Conservation (phyloP, 1,139 yeast species). For the Pichia sp. region DNA sequence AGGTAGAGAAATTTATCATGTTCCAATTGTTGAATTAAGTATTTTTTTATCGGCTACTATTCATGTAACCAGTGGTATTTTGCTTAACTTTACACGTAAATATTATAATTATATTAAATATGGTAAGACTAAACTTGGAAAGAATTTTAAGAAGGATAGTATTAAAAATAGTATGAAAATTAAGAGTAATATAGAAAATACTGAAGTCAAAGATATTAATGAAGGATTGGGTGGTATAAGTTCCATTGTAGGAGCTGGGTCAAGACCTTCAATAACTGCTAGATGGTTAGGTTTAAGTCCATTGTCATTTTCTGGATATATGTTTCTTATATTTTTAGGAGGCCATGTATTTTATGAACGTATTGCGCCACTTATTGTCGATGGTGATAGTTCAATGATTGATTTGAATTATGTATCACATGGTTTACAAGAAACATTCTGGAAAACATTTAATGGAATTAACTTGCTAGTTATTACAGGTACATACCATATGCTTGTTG, state of each 20-base stretch:
- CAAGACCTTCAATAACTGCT: conserved; percentile 41
- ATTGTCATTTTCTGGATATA: conserved; percentile 53
- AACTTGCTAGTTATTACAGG: conserved; percentile 24
- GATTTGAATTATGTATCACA: conserved; percentile 49
- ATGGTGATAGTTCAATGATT: conserved; percentile 61
- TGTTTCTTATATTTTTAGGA: conserved; percentile 39
- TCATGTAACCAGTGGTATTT: conserved; percentile 53
- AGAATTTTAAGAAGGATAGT: neutral
- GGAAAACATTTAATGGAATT: conserved; percentile 7
- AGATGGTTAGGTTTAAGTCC: conserved; percentile 39
- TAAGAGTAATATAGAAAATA: conserved; percentile 17
- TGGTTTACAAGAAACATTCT: conserved; percentile 21
- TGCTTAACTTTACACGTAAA: conserved; percentile 37
- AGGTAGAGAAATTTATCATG: conserved; percentile 57
- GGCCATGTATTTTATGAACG: conserved; percentile 48
- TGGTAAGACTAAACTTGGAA: conserved; percentile 16
- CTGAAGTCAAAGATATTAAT: conserved; percentile 36
- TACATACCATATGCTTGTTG: conserved; percentile 37
- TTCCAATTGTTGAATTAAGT: conserved; percentile 41
- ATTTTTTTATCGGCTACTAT: conserved; percentile 40
- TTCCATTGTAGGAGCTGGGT: conserved; percentile 48
- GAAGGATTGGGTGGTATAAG: conserved; percentile 58
- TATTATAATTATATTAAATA: conserved; percentile 26
- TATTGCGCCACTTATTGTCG: conserved; percentile 42
- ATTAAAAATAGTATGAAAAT: conserved; percentile 4